Evolutionary conservation across 140 eudicot species (phyloP).

Genomic region (Ambrosia hybrid): DNA sequence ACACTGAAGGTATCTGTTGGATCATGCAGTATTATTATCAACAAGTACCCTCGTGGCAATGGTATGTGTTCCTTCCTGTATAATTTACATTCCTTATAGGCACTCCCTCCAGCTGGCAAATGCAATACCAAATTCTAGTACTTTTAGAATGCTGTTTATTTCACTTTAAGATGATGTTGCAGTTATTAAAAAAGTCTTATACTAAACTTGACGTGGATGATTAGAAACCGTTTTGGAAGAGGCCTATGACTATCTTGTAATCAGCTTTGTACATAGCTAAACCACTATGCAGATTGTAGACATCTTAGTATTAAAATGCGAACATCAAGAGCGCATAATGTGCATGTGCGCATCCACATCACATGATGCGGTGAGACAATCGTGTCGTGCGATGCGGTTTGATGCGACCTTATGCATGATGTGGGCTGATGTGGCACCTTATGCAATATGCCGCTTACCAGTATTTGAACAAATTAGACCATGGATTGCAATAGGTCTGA

Average conservation of each 20-base stretch:
- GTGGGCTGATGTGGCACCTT: too few species aligned
- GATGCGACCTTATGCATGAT: too few species aligned
- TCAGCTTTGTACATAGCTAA: background rate
- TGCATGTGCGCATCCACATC: too few species aligned
- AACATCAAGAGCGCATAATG: too few species aligned
- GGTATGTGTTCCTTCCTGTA: background rate
- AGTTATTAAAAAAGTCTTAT: background rate
- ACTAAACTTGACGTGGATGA: too few species aligned
- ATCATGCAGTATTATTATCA: constrained; percentile 9
- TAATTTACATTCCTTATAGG: background rate
- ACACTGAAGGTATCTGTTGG: constrained; percentile 17
- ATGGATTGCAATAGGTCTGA: too few species aligned
- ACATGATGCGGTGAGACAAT: too few species aligned
- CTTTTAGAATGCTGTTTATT: background rate
- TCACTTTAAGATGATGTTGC: background rate
- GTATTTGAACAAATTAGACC: too few species aligned
- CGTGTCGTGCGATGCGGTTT: too few species aligned
- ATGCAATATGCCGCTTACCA: too few species aligned
- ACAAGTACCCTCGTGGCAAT: constrained; percentile 9
- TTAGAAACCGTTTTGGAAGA: background rate
- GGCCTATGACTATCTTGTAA: background rate
- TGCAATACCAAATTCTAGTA: too few species aligned
- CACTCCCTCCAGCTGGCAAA: background rate
- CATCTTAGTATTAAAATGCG: too few species aligned
- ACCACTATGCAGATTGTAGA: background rate